Evolutionary conservation across 768 basidiomycete species (phyloP).

Genomic region (Termitomyces eurrhizus): DNA sequence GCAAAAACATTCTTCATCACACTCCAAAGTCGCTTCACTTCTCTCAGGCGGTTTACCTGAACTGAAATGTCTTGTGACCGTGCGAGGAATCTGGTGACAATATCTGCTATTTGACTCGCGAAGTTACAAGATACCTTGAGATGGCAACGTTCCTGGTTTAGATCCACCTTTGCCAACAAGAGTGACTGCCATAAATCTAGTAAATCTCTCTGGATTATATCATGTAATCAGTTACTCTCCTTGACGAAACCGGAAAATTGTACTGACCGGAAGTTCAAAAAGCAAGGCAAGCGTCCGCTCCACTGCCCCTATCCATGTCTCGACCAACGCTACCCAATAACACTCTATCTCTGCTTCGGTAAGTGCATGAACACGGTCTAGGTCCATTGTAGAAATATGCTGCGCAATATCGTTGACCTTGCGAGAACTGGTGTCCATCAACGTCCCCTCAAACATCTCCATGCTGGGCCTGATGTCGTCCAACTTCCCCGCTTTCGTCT

Average conservation of each 20-base stretch:
- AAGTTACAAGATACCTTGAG: slow-evolving; percentile 5
- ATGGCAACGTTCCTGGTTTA: too few relatives aligned
- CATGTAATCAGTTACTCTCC: not conserved
- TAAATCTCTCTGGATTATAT: slow-evolving; percentile 28
- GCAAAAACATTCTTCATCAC: too few relatives aligned
- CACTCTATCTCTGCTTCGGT: slow-evolving; percentile 33
- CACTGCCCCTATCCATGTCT: slow-evolving; percentile 32
- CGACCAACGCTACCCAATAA: slow-evolving; percentile 35
- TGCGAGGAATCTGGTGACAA: slow-evolving; percentile 33
- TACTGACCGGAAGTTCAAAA: slow-evolving; percentile 21
- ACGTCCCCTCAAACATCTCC: slow-evolving; percentile 42
- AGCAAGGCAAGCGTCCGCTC: slow-evolving; percentile 13
- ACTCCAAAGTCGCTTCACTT: too few relatives aligned
- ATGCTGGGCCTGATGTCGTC: slow-evolving; percentile 23
- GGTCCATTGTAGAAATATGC: slow-evolving; percentile 21
- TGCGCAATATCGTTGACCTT: slow-evolving; percentile 22
- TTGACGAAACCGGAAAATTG: not conserved
- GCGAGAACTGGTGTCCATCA: slow-evolving; percentile 26
- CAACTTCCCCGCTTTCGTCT: not conserved
- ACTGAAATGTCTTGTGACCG: slow-evolving; percentile 16
- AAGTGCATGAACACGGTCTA: slow-evolving; percentile 27
- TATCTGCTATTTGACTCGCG: slow-evolving; percentile 28
- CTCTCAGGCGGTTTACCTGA: slow-evolving; percentile 34
- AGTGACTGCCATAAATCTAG: too few relatives aligned
- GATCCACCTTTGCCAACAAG: too few relatives aligned